A percentile compares a stretch with the other conserved stretches of the same genome.
Evolutionary conservation across 2,329 filamentous ascomycete species (phyloP).

Genomic region (Amylocarpus encephaloides): DNA sequence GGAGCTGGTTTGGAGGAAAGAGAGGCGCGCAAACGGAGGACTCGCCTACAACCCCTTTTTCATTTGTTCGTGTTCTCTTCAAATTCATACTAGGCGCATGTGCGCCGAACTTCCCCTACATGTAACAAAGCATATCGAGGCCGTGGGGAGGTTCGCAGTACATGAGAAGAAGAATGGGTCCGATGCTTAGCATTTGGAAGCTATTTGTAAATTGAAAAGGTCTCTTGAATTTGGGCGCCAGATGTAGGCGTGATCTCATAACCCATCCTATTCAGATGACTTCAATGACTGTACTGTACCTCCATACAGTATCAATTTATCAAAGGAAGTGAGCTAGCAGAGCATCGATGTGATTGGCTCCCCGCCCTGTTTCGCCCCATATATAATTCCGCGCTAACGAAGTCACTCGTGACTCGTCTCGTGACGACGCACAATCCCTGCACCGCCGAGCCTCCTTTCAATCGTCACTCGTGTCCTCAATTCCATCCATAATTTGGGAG

Average conservation of each 20-base stretch:
- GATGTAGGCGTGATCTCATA: neutral
- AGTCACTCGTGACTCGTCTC: too few relatives aligned
- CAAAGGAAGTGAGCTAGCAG: too few relatives aligned
- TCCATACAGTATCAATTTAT: too few relatives aligned
- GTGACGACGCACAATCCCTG: conserved; percentile 1
- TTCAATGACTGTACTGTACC: too few relatives aligned
- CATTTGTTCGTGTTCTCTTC: conserved; percentile 25
- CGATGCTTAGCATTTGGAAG: conserved; percentile 10
- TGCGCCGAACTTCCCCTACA: conserved; percentile 15
- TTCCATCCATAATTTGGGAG: conserved; percentile 4
- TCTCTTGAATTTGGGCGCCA: neutral
- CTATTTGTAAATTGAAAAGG: conserved; percentile 1
- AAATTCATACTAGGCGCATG: conserved; percentile 21
- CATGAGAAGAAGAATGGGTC: conserved; percentile 9
- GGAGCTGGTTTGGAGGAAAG: conserved; percentile 4
- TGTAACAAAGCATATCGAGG: conserved; percentile 24
- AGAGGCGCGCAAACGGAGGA: neutral
- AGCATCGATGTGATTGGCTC: neutral
- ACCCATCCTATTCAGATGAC: too few relatives aligned
- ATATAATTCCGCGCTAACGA: neutral
- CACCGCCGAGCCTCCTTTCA: conserved; percentile 19
- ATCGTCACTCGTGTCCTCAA: conserved; percentile 28
- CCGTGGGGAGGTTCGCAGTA: conserved; percentile 11
- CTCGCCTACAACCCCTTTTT: conserved; percentile 15
- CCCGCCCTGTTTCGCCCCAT: neutral